A percentile compares a stretch with the other conserved stretches of the same genome.
These are phyloP conservation scores for Trichoderma brevicompactum DNA, from an alignment of 2,329 filamentous ascomycete species.

Conservation along the genomic window DNA sequence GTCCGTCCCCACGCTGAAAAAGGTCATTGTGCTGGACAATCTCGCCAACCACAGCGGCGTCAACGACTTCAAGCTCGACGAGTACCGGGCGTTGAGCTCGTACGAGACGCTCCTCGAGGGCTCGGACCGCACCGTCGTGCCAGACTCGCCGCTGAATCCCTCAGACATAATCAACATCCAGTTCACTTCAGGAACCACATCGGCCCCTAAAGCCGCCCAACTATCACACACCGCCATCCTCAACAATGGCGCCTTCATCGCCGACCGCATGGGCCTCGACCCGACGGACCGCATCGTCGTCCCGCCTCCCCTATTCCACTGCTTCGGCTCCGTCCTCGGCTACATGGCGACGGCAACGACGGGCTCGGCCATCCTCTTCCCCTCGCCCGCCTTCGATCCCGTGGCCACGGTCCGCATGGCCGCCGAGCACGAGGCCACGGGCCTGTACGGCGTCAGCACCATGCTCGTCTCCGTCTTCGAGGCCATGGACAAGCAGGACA, in stretches of 20 bases:
- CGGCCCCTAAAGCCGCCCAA: constrained; percentile 87
- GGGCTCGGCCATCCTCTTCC: constrained; percentile 81
- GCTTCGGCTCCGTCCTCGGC: constrained; percentile 90
- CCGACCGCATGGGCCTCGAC: constrained; percentile 79
- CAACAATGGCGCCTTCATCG: constrained; percentile 89
- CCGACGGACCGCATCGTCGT: constrained; percentile 77
- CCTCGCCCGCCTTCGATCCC: constrained; percentile 85
- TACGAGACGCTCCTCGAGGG: constrained; percentile 49
- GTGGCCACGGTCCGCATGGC: constrained; percentile 66
- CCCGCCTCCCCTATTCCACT: constrained; percentile 84
- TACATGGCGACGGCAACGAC: constrained; percentile 91
- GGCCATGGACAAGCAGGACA: constrained; percentile 59
- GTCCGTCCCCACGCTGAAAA: constrained; percentile 69
- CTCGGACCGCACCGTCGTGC: constrained; percentile 43
- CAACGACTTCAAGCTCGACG: constrained; percentile 49
- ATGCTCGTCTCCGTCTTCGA: constrained; percentile 93
- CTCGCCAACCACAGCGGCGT: constrained; percentile 53
- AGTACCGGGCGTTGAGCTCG: constrained; percentile 49
- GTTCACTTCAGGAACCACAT: constrained; percentile 96
- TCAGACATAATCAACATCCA: constrained; percentile 90
- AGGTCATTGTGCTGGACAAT: constrained; percentile 81
- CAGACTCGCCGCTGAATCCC: constrained; percentile 55
- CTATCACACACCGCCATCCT: constrained; percentile 84
- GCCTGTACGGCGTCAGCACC: constrained; percentile 86
- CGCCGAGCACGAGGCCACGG: constrained; percentile 59